Percentiles rank a stretch among this genome's conserved stretches.
Evolutionary conservation across 75 land plant species (phyloP).

Genomic region (Ceratopteris richardii): DNA sequence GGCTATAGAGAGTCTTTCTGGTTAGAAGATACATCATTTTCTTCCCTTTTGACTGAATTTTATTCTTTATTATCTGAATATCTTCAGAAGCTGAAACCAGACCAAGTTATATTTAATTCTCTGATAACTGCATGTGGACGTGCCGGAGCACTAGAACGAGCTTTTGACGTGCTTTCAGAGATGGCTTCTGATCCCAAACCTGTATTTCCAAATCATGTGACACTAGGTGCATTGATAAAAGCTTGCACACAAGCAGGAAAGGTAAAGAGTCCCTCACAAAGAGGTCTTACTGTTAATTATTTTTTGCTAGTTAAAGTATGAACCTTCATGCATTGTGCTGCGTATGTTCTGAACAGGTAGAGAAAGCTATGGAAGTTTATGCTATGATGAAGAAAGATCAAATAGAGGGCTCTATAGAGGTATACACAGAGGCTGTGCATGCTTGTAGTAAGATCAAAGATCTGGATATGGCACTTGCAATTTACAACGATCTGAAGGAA

Average conservation of each 20-base stretch:
- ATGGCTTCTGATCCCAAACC: conserved; percentile 64
- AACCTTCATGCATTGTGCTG: too few species aligned
- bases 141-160: conserved; percentile 89
- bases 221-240: conserved; percentile 80
- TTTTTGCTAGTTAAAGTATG: too few species aligned
- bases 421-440: conserved; percentile 85
- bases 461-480: conserved; percentile 51
- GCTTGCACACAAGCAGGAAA: conserved; percentile 70
- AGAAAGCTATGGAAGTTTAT: conserved; percentile 78
- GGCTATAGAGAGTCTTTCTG: background rate
- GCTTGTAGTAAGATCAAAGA: conserved; percentile 77
- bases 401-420: conserved; percentile 68
- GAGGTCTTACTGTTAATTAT: background rate
- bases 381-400: conserved; percentile 57
- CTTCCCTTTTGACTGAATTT: background rate
- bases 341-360: conserved; percentile 30
- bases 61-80: background rate
- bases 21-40: background rate
- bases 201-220: conserved; percentile 87
- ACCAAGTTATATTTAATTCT: conserved; percentile 89
- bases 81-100: conserved; percentile 89
- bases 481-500: conserved; percentile 64
- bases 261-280: conserved; percentile 27
- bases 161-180: conserved; percentile 94
- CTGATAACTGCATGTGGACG: conserved; percentile 97